Evolutionary conservation across 768 basidiomycete genomes (phyloP).

Genomic region (Auriscalpium microsporum): DNA sequence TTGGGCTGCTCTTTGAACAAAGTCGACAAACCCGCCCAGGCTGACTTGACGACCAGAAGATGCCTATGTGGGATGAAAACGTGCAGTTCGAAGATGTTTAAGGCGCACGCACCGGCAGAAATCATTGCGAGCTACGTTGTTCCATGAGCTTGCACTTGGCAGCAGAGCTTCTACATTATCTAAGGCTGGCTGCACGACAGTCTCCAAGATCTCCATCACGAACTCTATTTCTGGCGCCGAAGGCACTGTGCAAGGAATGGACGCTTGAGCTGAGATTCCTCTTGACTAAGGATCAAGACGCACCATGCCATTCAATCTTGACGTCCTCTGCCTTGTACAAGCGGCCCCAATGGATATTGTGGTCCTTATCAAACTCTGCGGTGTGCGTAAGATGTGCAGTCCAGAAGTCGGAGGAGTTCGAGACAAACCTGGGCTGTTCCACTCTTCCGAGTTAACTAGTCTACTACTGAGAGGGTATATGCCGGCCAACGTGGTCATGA

Average conservation of each 20-base stretch:
- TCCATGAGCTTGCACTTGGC: constrained; percentile 47
- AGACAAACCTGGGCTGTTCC: constrained; percentile 64
- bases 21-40: constrained; percentile 71
- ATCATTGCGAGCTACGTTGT: constrained; percentile 62
- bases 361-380: constrained; percentile 53
- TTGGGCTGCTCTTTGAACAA: constrained; percentile 54
- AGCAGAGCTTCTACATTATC: constrained; percentile 60
- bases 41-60: constrained; percentile 61
- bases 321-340: constrained; percentile 64
- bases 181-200: constrained; percentile 56
- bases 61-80: constrained; percentile 32
- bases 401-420: background rate
- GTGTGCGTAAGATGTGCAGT: background rate
- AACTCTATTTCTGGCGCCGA: constrained; percentile 67
- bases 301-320: constrained; percentile 83
- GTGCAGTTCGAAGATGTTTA: background rate
- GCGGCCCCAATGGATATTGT: constrained; percentile 71
- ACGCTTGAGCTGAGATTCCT: background rate
- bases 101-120: constrained; percentile 60
- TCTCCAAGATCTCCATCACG: constrained; percentile 67
- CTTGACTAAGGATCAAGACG: constrained; percentile 10
- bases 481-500: constrained; percentile 65
- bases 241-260: constrained; percentile 36
- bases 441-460: constrained; percentile 76
- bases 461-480: constrained; percentile 72